phyloP scores from a whole-genome alignment of 2,329 filamentous ascomycete species.

The Alternaria sp. region DNA sequence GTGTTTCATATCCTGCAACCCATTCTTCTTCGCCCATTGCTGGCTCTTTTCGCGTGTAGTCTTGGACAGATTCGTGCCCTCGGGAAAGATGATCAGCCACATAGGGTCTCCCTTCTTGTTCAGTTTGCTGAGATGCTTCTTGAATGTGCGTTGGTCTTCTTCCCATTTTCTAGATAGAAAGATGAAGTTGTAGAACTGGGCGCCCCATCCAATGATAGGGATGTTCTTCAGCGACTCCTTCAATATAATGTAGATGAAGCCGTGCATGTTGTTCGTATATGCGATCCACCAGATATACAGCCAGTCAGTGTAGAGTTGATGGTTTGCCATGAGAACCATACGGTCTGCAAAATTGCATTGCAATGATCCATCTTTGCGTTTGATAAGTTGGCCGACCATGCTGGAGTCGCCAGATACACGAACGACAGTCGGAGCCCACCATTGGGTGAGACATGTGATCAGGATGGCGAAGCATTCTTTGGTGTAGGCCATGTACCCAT shows the following conservation, averaged over 20 bases:
- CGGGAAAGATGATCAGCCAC: slow-evolving; percentile 89
- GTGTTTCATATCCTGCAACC: slow-evolving; percentile 75
- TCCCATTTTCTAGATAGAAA: slow-evolving; percentile 92
- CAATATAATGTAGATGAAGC: slow-evolving; percentile 86
- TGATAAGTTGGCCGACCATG: slow-evolving; percentile 75
- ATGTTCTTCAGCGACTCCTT: slow-evolving; percentile 86
- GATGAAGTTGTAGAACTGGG: slow-evolving; percentile 88
- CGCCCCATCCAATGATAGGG: slow-evolving; percentile 79
- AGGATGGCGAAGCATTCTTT: slow-evolving; percentile 83
- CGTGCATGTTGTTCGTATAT: slow-evolving; percentile 85
- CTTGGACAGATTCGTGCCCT: slow-evolving; percentile 80
- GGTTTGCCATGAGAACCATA: slow-evolving; percentile 84
- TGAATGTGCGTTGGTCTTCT: slow-evolving; percentile 76
- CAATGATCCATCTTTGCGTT: slow-evolving; percentile 73
- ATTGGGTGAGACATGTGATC: slow-evolving; percentile 80
- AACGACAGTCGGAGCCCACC: slow-evolving; percentile 85
- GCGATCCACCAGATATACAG: slow-evolving; percentile 92
- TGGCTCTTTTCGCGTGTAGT: slow-evolving; percentile 75
- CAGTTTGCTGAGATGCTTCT: slow-evolving; percentile 74
- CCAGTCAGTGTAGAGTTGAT: slow-evolving; percentile 91
- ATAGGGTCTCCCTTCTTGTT: slow-evolving; percentile 76
- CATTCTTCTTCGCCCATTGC: slow-evolving; percentile 77
- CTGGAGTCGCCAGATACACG: slow-evolving; percentile 83
- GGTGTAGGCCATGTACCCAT: slow-evolving; percentile 85
- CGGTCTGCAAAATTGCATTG: slow-evolving; percentile 82